Conservation (phyloP, 257 asterid species). For the Solanum arcanum region DNA sequence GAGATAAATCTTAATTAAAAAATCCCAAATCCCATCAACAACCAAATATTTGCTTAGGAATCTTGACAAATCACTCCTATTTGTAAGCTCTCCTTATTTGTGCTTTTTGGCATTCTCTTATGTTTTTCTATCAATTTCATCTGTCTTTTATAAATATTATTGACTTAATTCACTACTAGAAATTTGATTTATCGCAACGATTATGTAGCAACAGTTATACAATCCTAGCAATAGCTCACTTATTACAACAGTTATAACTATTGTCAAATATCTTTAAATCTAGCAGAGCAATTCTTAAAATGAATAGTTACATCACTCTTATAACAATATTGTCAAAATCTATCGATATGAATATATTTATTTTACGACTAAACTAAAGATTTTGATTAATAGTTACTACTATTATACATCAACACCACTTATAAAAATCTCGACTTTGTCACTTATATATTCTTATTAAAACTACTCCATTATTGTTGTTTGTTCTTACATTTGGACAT, state of each 20-base stretch:
- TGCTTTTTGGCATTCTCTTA: neutral
- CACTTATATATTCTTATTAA: neutral
- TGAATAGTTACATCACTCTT: no score
- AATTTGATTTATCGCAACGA: no score
- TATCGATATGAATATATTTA: neutral
- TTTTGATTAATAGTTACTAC: neutral
- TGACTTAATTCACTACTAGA: neutral
- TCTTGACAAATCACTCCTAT: neutral
- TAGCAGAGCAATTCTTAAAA: no score
- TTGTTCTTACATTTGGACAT: neutral
- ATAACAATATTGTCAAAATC: neutral
- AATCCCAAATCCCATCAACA: neutral
- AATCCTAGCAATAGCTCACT: no score
- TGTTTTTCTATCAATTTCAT: neutral
- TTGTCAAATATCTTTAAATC: no score
- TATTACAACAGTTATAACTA: no score
- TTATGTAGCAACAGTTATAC: no score
- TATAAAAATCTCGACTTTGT: neutral
- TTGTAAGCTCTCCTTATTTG: neutral
- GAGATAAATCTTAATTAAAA: neutral
- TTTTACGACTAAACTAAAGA: neutral
- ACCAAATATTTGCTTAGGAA: neutral
- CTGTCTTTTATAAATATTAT: neutral
- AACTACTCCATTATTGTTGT: neutral
- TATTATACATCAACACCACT: neutral